Evolutionary conservation across 1,284 basidiomycete species (phyloP), one percentile per base, ranked within the genome.

Genomic region (Ceratobasidium sp.): DNA sequence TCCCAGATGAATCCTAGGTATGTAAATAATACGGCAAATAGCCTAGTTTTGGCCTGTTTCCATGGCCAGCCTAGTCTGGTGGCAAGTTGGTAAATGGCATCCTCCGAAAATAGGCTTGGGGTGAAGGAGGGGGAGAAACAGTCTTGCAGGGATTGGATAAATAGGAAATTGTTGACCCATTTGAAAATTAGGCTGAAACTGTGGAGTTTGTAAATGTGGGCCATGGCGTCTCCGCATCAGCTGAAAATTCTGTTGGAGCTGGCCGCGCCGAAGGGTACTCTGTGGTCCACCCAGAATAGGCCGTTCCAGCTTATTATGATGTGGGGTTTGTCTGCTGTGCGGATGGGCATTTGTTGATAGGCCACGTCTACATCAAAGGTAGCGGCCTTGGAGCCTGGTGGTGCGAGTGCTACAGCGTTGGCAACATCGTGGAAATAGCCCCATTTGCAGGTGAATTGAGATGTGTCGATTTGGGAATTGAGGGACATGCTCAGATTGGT

Each of bases 131-230:
- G 43, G 43, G 43, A 46, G 43, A 9, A 46, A 46, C 43, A 19
- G n/a, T n/a, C n/a, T 5, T 22, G 24, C 1, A 56, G 76, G 1
- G 85, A 78, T 0, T 80, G 75, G 0, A 84, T 46, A 76, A 85
- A 85, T 0, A 83, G 4, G 27, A 84, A 82, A 66, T 85, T 81
- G 69, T 86, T 84, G 0, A 85, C 82, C 84, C 84, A 85, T 62
- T 83, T 80, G 0, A 78, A 64, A 0, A 85, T 51, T 0, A 83
- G 84, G 0, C 82, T 80, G 0, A 85, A 78, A 0, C 84, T 83
- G 0, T 39, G 1, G 0, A 27, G 14, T 0, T 78, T 56, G 27
- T 84, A 74, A 0, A 86, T 79, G 37, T 84, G 81, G 0, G 77
- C 13, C 0, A 79, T 78, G 0, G 82, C 80, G 75, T 85, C 84